Conservation (phyloP, 352 stramenopile species). For the Globisporangium takayamanum region DNA sequence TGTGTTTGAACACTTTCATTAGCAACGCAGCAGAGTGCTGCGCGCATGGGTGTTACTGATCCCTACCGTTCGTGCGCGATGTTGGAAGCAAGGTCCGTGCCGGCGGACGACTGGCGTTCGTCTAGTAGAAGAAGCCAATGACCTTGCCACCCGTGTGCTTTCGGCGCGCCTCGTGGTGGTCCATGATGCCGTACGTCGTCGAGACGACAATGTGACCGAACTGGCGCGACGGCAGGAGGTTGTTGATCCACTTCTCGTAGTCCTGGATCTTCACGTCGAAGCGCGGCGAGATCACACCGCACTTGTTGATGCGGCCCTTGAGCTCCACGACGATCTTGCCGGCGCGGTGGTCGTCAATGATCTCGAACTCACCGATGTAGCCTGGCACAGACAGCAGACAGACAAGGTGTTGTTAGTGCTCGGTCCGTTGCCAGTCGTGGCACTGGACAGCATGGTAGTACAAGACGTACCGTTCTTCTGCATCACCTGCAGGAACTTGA, state of each 20-base stretch:
- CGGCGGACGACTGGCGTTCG: neutral
- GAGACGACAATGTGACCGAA: slow-evolving; percentile 97
- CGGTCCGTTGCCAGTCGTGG: no score
- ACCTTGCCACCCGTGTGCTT: slow-evolving; percentile 99
- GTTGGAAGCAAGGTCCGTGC: neutral
- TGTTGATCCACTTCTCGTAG: slow-evolving; percentile 99
- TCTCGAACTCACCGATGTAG: slow-evolving; percentile 99
- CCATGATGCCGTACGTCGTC: slow-evolving; percentile 90
- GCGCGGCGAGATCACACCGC: slow-evolving; percentile 97
- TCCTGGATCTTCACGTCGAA: slow-evolving; percentile 97
- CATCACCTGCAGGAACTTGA: slow-evolving; percentile 99
- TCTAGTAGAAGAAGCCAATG: slow-evolving; percentile 99
- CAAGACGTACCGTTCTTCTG: slow-evolving; percentile 95
- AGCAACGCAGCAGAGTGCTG: neutral
- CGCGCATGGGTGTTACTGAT: slow-evolving; percentile 8
- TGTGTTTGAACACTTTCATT: slow-evolving; percentile 14
- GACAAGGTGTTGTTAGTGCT: neutral
- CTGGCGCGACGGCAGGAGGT: slow-evolving; percentile 97
- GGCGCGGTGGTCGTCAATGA: slow-evolving; percentile 98
- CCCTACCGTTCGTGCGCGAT: slow-evolving; percentile 7
- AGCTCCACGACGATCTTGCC: slow-evolving; percentile 99
- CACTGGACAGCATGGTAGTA: no score
- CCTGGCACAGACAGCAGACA: slow-evolving; percentile 34
- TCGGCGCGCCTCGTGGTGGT: slow-evolving; percentile 93
- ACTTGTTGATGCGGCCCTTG: slow-evolving; percentile 99